Evolutionary conservation across 306 rosid genomes (phyloP), one percentile per base, ranked within the genome.

Genomic region (Ormosia emarginata): DNA sequence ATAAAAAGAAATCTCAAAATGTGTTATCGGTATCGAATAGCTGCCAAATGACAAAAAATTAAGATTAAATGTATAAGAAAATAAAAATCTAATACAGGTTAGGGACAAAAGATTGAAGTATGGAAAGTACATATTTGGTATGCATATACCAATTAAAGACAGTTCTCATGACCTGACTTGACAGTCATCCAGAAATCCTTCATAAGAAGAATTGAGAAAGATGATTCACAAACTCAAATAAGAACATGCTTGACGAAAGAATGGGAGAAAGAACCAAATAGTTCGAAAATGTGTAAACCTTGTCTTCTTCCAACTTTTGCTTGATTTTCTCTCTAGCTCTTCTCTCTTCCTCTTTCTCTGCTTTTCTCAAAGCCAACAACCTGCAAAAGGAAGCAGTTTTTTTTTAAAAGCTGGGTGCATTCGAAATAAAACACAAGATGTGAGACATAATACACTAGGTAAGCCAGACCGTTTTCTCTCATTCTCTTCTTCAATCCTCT

Each of bases 261-360:
- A 65, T 24, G 7, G 14, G 8, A 78, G 1, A 43, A n/a, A 62
- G 15, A 32, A 53, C 17, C 30, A 65, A 61, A 76, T 15, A 61
- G 47, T 32, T 15, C 12, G 17, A 78, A 79, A 50, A 74, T 71
- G 67, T 34, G 6, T 84, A 90, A 76, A 87, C 99, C 95, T 93
- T 95, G 89, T 95, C 99, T 87, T 95, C 99, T 87, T 92, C 99
- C 89, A 95, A 85, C 85, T 92, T 95, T 81, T 92, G 97, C 81
- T 67, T 92, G 85, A 95, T 95, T 91, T 89, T 95, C 79, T 95
- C 99, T 70, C 98, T 87, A 64, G 98, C 99, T 87, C 90, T 92
- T 86, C 71, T 91, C 91, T 95, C 99, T 82, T 95, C 99, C 71
- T 93, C 99, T 85, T 95, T 93, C 88, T 95, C 99, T 57, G 97